A percentile compares a stretch with the other conserved stretches of the same genome.
phyloP scores from a whole-genome alignment of 805 yeast species.

The Pichia cabralensis region DNA sequence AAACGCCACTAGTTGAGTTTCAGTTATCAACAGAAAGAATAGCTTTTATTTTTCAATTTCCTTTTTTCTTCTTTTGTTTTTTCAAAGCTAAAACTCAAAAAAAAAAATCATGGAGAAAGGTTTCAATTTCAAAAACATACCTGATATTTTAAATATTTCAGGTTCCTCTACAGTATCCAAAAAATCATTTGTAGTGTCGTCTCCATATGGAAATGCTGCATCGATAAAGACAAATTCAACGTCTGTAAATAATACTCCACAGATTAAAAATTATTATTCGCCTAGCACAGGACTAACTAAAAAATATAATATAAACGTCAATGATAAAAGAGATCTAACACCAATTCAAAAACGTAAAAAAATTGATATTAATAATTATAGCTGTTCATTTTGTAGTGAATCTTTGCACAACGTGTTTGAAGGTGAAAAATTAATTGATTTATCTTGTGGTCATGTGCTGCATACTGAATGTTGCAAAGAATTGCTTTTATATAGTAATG shows the following conservation, averaged over 20 bases:
- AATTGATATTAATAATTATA: not conserved
- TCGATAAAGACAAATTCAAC: constrained; percentile 2
- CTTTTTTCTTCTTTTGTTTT: no score
- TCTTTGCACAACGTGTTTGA: constrained; percentile 27
- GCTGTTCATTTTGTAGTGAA: constrained; percentile 38
- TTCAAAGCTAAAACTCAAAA: no score
- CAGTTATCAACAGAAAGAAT: no score
- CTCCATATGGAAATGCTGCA: no score
- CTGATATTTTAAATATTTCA: constrained; percentile 3
- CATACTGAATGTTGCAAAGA: constrained; percentile 35
- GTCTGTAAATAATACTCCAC: constrained; percentile 1
- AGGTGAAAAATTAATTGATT: constrained; percentile 34
- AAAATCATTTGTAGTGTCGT: constrained; percentile 1
- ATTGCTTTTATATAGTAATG: constrained; percentile 5
- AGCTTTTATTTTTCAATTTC: no score
- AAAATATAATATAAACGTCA: no score
- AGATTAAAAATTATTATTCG: not conserved
- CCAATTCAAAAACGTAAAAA: not conserved
- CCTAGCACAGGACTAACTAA: no score
- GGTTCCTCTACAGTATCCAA: constrained; percentile 5
- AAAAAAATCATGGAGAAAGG: no score
- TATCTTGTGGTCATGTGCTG: constrained; percentile 34
- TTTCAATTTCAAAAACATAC: constrained; percentile 4
- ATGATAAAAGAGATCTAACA: not conserved
- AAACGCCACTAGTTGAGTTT: no score